Base-by-base conservation (phyloP, 805 yeast genomes). In the Candida endomychidarum region DNA sequence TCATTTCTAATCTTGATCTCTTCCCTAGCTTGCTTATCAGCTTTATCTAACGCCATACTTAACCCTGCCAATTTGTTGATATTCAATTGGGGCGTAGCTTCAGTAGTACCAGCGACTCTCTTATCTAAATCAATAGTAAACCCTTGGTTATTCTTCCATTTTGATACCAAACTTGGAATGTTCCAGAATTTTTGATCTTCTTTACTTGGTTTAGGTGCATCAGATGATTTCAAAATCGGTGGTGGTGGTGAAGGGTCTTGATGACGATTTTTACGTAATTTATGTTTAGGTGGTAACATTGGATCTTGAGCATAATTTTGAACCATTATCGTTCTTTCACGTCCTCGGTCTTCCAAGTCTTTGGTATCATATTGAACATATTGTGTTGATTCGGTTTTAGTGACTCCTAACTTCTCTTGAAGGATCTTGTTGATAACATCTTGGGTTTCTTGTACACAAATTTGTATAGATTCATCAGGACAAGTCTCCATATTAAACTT, bases 91-190 rank as follows among this genome's bases (percentile, higher is more conserved):
- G 64, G 61, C 4, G 45, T 37, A 21, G 38, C 41, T 21, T 58
- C 37, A 10, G 75, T 73, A 2, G 79, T 72, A 1, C 83, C 82
- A 17, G 53, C 43, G 40, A 86, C 67, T 43, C 97, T 69, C 53
- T 84, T 86, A 40, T 89, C 96, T 28, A 90, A 60, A 0, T 84
- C 80, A 32, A 90, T 81, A 0, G 96, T 80, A 56, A 80, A 87
- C 1, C 98, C 97, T 50, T 86, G 84, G 12, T 90, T 86, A 59
- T 93, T 93, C 60, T 89, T 90, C 97, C 98, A 93, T 58, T 87
- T 88, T 1, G 98, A 91, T 0, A 91, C 77, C 1, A 95, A 87
- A 0, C 96, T 81, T 0, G 98, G 98, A 21, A 93, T 88, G 34
- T 75, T 73, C 96, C 97, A 91, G 45, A 77, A 74, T 19, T 76